Evolutionary conservation across 2,329 filamentous ascomycete genomes (phyloP).

Genomic region (Fusarium sp.): DNA sequence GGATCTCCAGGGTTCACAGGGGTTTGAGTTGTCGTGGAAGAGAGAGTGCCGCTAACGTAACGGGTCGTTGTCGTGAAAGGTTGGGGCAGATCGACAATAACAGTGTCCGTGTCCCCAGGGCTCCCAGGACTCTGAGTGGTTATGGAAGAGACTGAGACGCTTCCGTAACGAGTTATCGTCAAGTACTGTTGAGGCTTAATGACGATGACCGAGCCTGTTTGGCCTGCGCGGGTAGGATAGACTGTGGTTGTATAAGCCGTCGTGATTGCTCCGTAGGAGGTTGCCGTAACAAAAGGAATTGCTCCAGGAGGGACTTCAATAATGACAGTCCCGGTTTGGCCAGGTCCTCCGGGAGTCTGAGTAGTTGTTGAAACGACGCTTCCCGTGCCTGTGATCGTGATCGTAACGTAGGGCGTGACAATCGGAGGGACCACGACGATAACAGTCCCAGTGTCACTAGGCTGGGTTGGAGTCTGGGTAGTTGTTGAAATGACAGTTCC

Average conservation of each 20-base stretch:
- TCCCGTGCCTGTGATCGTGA: neutral
- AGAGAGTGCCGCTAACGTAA: neutral
- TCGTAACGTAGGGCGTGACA: neutral
- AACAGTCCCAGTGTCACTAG: neutral
- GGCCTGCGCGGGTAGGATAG: rapidly evolving
- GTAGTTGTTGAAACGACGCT: neutral
- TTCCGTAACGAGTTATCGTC: constrained; percentile 7
- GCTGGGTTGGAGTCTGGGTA: neutral
- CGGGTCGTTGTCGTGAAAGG: neutral
- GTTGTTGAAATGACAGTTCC: neutral
- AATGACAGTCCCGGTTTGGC: neutral
- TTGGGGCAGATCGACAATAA: neutral
- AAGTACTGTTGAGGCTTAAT: neutral
- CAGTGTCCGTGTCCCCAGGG: neutral
- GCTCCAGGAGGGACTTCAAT: neutral
- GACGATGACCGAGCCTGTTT: neutral
- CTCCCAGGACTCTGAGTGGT: neutral
- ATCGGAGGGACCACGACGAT: neutral
- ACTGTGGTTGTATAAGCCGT: neutral
- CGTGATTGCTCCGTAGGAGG: neutral
- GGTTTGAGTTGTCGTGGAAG: neutral
- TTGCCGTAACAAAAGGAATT: constrained; percentile 1
- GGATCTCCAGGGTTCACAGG: neutral
- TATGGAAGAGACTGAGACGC: neutral
- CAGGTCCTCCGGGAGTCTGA: neutral